Evolutionary conservation across 495 filamentous ascomycete genomes (phyloP), one percentile per base, ranked within the genome.

Genomic region (Penicillium psychrofluorescens): DNA sequence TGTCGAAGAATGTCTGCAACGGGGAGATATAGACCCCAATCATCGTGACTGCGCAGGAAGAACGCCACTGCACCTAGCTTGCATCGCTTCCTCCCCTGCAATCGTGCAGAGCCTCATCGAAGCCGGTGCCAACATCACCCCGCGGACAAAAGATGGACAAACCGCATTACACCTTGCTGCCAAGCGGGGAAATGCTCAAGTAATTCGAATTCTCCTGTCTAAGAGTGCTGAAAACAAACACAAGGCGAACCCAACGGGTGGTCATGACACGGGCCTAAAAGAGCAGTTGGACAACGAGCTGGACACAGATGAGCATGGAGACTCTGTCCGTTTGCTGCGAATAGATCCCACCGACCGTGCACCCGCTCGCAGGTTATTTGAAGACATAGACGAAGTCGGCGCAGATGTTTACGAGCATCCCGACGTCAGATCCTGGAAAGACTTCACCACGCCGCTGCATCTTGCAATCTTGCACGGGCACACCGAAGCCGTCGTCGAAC

Each of bases 101-200:
- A 71, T 91, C 35, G 83, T 91, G n/a, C 67, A 81, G 48, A 71
- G 61, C 37, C 67, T 94, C 6, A 77, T 91, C n/a, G 73, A 85
- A 51, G 67, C 77, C 45, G 84, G 83, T 1, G 88, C 88, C 13
- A 76, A 85, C 36, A 62, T 94, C 7, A 70, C 84, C 29, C 70
- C 84, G 33, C 76, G 88, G 35, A 59, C 90, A 35, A 85, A 80
- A 1, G 88, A 94, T 66, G 88, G 88, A 7, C 67, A 78, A 35
- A 90, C 86, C 1, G 84, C 88, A 7, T 67, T 94, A 33, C 88
- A 91, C 59, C 68, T 91, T 29, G 88, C 88, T 8, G 83, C 85
- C 34, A 72, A 74, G 7, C 72, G 82, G 9, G 88, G 88, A 1
- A 63, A 76, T 48, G 61, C 68, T 11, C 81, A 84, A 28, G 89